Base-by-base conservation (phyloP, 306 rosid genomes). In the Malus orientalis region DNA sequence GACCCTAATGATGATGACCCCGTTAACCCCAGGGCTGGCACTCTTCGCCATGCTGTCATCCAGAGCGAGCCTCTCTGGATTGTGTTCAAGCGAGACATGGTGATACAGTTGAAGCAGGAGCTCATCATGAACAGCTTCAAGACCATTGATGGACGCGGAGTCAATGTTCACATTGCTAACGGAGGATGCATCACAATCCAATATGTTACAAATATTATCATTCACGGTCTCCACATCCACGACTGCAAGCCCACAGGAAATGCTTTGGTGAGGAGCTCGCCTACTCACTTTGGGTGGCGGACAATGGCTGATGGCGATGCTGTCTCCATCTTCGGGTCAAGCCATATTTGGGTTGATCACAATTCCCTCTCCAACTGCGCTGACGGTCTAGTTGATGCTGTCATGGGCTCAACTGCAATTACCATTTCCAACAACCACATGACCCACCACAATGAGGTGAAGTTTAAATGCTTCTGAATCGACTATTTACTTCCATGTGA, bases 231-330 rank as follows among this genome's bases (percentile, higher is more conserved):
- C 15, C 97, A 95, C 64, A 87, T 95, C 74, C 98, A 95, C 80
- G 98, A 95, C 70, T 95, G 98, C 82, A 84, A 80, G 75, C 97
- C 98, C 10, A 95, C 98, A 2, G 98, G 98, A 7, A 92, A 95
- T 85, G 98, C 98, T 72, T 71, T 95, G 98, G 98, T 95, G 57
- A 89, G 98, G 57, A 95, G 98, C 87, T 89, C 98, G 9, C 93
- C 93, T 4, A 68, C 89, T 33, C 98, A 95, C 80, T 88, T 81
- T 58, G 98, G 98, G 22, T 95, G 98, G 98, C 86, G 98, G 82
- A 95, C 98, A 9, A 95, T 95, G 84, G 97, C 98, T 64, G 98
- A 95, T 82, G 98, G 98, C 12, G 98, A 95, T 65, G 98, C 83
- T 9, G 7, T 95, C 80, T 95, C 98, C 79, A 95, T 95, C 30